phyloP scores from a whole-genome alignment of 768 basidiomycete genomes.

The Naematelia aurantialba region DNA sequence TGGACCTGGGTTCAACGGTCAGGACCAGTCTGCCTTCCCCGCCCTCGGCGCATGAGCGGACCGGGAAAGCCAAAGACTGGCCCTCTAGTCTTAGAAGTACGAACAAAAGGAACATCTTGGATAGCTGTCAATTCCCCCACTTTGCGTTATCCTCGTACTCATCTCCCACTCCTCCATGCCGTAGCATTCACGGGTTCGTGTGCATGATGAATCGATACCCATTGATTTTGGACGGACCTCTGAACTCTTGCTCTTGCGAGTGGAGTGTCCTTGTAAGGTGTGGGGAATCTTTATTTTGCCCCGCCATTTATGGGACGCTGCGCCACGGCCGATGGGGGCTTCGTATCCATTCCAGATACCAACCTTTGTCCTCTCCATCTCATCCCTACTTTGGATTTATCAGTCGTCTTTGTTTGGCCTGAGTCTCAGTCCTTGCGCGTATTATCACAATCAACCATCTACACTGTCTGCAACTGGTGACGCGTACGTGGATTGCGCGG shows the following conservation, averaged over 20 bases:
- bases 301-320: not conserved
- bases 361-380: not conserved
- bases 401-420: too few relatives aligned
- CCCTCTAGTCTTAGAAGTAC: not conserved
- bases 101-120: not conserved
- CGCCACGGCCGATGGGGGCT: not conserved
- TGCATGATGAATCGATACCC: not conserved
- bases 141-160: not conserved
- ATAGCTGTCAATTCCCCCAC: not conserved
- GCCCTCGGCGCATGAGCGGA: slow-evolving; percentile 57
- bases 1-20: slow-evolving; percentile 61
- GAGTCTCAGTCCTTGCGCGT: too few relatives aligned
- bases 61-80: not conserved
- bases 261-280: too few relatives aligned
- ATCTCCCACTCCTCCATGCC: not conserved
- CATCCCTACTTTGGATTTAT: not conserved
- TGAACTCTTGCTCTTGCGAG: not conserved
- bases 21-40: slow-evolving; percentile 83
- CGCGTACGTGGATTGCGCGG: too few relatives aligned
- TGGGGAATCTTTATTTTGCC: not conserved
- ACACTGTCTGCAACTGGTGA: not conserved
- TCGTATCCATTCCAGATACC: not conserved
- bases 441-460: too few relatives aligned
- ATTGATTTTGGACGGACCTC: not conserved
- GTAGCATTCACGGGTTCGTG: not conserved